phyloP scores from a whole-genome alignment of 2,329 filamentous ascomycete species.

The Fusarium acutatum region DNA sequence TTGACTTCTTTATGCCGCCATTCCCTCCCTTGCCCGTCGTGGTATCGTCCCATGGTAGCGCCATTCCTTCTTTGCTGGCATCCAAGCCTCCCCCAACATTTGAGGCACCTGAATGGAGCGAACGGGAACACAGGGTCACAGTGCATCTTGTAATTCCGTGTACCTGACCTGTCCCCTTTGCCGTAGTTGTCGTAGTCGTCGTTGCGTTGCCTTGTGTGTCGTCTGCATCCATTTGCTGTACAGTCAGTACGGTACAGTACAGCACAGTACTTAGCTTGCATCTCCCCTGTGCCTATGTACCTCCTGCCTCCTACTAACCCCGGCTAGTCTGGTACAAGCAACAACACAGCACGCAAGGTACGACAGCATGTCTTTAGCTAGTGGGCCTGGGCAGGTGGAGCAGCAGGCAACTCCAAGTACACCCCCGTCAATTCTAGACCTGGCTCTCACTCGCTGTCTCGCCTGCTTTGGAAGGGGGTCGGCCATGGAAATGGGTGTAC shows the following conservation, averaged over 20 bases:
- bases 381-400: constrained; percentile 2
- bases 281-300: constrained; percentile 3
- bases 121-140: constrained; percentile 16
- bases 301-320: not conserved
- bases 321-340: constrained; percentile 27
- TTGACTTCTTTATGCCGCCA: constrained; percentile 34
- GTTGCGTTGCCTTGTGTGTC: not conserved
- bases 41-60: constrained; percentile 41
- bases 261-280: constrained; percentile 8
- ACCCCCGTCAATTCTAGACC: constrained; percentile 25
- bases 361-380: constrained; percentile 20
- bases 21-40: constrained; percentile 26
- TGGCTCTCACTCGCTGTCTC: constrained; percentile 19
- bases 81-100: constrained; percentile 25
- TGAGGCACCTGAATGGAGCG: constrained; percentile 9
- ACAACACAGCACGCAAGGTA: constrained; percentile 27
- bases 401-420: constrained; percentile 2
- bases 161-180: not conserved
- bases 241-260: not conserved
- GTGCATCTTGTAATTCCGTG: constrained; percentile 5
- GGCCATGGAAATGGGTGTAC: constrained; percentile 8
- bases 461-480: constrained; percentile 27
- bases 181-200: constrained; percentile 20
- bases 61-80: constrained; percentile 31
- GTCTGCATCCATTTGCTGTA: not conserved